Conservation (phyloP, 306 rosid species). For the Corylus heterophylla region DNA sequence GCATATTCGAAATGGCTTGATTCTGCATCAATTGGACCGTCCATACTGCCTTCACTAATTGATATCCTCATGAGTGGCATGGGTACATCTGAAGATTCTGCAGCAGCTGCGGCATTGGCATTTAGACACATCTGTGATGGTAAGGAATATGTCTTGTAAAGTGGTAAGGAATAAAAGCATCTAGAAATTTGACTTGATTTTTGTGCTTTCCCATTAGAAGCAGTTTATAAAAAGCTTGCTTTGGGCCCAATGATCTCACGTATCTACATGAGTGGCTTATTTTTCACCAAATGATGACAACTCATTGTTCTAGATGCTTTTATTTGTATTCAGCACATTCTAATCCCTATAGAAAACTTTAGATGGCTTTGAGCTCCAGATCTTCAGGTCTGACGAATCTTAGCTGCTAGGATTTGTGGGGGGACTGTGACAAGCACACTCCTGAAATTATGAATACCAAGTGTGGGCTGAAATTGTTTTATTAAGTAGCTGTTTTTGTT, state of each 20-base stretch:
- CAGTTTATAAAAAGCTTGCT: background rate
- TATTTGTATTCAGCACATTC: background rate
- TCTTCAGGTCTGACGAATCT: background rate
- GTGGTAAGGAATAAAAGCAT: background rate
- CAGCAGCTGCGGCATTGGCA: constrained; percentile 98
- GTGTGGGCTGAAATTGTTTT: background rate
- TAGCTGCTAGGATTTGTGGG: background rate
- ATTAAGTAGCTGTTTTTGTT: background rate
- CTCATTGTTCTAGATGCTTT: background rate
- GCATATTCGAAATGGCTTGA: constrained; percentile 98
- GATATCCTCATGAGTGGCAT: constrained; percentile 90
- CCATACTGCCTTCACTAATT: constrained; percentile 83
- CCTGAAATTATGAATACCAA: background rate
- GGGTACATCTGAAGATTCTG: constrained; percentile 91
- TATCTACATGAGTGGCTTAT: background rate
- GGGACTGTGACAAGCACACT: background rate
- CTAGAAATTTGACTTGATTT: constrained; percentile 9
- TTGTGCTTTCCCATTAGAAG: background rate
- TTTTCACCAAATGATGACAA: background rate
- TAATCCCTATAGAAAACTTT: background rate
- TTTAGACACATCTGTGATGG: constrained; percentile 97
- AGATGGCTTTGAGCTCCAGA: background rate
- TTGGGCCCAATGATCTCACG: background rate
- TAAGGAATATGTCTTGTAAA: constrained; percentile 35
- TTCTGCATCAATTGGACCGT: constrained; percentile 73